Evolutionary conservation across 2,329 filamentous ascomycete species (phyloP).

Genomic region (Alternaria conjuncta): DNA sequence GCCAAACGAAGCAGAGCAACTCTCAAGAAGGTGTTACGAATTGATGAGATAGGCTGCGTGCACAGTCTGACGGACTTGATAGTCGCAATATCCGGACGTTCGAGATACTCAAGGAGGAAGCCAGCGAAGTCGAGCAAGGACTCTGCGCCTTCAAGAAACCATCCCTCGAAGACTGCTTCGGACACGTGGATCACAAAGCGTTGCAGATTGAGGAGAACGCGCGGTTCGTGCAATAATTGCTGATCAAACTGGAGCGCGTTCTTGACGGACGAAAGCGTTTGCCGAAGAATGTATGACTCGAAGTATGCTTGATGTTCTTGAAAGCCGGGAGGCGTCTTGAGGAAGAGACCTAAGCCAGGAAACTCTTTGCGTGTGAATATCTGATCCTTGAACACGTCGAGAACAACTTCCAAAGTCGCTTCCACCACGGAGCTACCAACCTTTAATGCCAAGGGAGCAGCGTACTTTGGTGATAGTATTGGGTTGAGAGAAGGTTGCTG

Average conservation of each 20-base stretch:
- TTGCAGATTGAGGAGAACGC: constrained; percentile 84
- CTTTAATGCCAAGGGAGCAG: constrained; percentile 52
- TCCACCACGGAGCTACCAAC: constrained; percentile 76
- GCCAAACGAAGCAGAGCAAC: constrained; percentile 82
- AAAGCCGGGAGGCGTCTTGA: constrained; percentile 90
- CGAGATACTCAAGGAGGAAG: constrained; percentile 83
- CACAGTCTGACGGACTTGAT: constrained; percentile 92
- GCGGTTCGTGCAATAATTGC: constrained; percentile 77
- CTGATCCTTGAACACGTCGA: constrained; percentile 84
- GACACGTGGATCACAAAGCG: constrained; percentile 81
- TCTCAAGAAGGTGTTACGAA: constrained; percentile 78
- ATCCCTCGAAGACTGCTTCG: constrained; percentile 93
- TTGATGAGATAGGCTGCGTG: constrained; percentile 77
- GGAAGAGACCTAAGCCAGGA: constrained; percentile 80
- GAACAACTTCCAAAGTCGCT: constrained; percentile 75
- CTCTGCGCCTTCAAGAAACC: constrained; percentile 90
- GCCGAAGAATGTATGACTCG: constrained; percentile 84
- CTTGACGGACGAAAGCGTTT: constrained; percentile 73
- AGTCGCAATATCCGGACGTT: constrained; percentile 78
- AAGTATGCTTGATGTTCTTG: constrained; percentile 96
- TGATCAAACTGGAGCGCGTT: constrained; percentile 74
- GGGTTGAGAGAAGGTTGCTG: constrained; percentile 69
- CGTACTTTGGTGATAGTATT: constrained; percentile 65
- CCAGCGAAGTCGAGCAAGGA: constrained; percentile 85
- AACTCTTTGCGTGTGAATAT: constrained; percentile 89